A percentile compares a stretch with the other conserved stretches of the same genome.
Conservation (phyloP, 306 rosid species). For the Pyrus communis region DNA sequence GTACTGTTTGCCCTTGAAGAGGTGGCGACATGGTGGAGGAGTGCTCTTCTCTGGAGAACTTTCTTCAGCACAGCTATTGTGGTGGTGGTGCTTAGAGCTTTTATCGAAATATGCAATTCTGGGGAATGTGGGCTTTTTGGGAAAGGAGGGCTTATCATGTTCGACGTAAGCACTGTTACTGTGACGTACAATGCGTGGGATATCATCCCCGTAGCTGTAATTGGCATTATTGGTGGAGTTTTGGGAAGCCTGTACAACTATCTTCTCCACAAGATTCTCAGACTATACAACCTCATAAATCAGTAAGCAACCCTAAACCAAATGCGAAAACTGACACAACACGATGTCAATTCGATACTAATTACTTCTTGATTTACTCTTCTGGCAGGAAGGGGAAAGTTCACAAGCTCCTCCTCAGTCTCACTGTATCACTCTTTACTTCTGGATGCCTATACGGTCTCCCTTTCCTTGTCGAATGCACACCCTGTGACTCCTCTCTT, state of each 20-base stretch:
- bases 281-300: conserved; percentile 86
- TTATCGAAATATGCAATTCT: conserved; percentile 68
- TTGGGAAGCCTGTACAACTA: conserved; percentile 83
- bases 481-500: conserved; percentile 51
- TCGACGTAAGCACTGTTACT: conserved; percentile 70
- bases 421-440: conserved; percentile 58
- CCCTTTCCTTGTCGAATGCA: conserved; percentile 71
- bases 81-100: conserved; percentile 71
- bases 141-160: conserved; percentile 73
- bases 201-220: conserved; percentile 47
- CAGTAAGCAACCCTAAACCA: conserved; percentile 55
- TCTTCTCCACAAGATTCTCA: conserved; percentile 72
- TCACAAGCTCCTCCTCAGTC: conserved; percentile 63
- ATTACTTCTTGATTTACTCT: conserved; percentile 6
- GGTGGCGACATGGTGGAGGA: conserved; percentile 99
- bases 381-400: conserved; percentile 73
- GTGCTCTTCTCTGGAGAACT: conserved; percentile 87
- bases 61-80: conserved; percentile 87
- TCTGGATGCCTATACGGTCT: conserved; percentile 72
- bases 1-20: conserved; percentile 85
- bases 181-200: conserved; percentile 58
- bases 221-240: conserved; percentile 79
- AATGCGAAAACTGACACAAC: not conserved
- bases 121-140: conserved; percentile 90
- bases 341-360: too few species aligned